Conservation (phyloP, 2,329 filamentous ascomycete species). For the Aspergillus glaucus region DNA sequence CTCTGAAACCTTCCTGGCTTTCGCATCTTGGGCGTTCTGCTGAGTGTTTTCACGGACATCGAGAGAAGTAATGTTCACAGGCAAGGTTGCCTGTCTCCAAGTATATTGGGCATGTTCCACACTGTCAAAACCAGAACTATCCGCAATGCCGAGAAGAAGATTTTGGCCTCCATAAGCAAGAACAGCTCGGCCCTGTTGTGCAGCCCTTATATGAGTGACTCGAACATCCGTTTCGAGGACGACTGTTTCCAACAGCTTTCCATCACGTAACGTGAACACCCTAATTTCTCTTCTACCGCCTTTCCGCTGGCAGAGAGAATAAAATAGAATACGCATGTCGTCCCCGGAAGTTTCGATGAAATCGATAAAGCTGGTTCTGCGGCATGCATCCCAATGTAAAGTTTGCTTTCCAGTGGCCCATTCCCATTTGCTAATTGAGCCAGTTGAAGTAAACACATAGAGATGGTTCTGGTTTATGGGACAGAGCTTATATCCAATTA, state of each 20-base stretch:
- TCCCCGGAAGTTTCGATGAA: slow-evolving; percentile 16
- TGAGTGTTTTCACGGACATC: slow-evolving; percentile 50
- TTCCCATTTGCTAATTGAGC: slow-evolving; percentile 52
- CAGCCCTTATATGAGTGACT: slow-evolving; percentile 24
- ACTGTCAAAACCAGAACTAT: slow-evolving; percentile 25
- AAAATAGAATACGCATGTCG: slow-evolving; percentile 29
- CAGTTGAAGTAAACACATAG: slow-evolving; percentile 48
- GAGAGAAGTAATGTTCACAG: slow-evolving; percentile 61
- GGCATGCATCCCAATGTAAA: slow-evolving; percentile 38
- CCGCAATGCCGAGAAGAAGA: slow-evolving; percentile 56
- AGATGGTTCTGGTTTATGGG: slow-evolving; percentile 46
- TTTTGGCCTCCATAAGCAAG: slow-evolving; percentile 35
- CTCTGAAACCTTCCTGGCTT: slow-evolving; percentile 23
- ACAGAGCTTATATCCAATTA: slow-evolving; percentile 50
- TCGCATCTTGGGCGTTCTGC: slow-evolving; percentile 4
- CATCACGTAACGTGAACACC: slow-evolving; percentile 15
- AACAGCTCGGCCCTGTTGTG: slow-evolving; percentile 27
- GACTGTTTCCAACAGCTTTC: slow-evolving; percentile 15
- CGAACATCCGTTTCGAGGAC: slow-evolving; percentile 25
- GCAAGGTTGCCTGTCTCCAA: slow-evolving; percentile 50
- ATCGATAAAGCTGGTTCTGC: slow-evolving; percentile 28
- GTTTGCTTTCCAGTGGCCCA: slow-evolving; percentile 47
- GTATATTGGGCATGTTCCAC: slow-evolving; percentile 39
- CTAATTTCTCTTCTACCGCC: slow-evolving; percentile 34
- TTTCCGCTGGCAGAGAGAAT: slow-evolving; percentile 31